A percentile compares a stretch with the other conserved stretches of the same genome.
Conservation (phyloP, 2,329 filamentous ascomycete genomes). For the Raffaelea deltoideospora region DNA sequence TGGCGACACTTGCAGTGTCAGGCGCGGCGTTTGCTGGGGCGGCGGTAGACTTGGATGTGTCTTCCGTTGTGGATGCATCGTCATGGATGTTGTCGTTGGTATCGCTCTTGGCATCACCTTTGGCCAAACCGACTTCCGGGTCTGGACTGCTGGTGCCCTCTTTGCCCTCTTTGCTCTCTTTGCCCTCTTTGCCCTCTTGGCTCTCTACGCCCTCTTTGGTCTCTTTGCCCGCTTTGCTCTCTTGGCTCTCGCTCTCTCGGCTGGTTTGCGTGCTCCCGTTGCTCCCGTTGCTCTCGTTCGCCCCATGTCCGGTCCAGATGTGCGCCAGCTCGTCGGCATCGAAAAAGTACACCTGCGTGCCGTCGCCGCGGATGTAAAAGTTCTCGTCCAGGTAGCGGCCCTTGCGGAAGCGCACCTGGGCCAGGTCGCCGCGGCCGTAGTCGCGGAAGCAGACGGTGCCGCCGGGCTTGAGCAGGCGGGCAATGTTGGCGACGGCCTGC, state of each 20-base stretch:
- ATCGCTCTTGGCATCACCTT: neutral
- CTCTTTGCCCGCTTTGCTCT: slow-evolving; percentile 1
- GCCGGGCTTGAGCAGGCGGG: slow-evolving; percentile 72
- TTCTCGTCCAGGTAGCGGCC: slow-evolving; percentile 89
- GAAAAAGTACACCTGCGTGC: slow-evolving; percentile 95
- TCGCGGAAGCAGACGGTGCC: slow-evolving; percentile 92
- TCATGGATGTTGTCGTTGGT: neutral
- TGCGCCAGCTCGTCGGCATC: slow-evolving; percentile 65
- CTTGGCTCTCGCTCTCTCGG: slow-evolving; percentile 18
- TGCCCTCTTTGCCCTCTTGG: slow-evolving; percentile 2
- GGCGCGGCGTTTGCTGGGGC: neutral
- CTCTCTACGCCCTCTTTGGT: slow-evolving; percentile 10
- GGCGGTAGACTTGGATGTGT: no score
- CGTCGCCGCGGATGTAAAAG: slow-evolving; percentile 91
- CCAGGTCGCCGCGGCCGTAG: slow-evolving; percentile 88
- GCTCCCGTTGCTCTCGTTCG: neutral
- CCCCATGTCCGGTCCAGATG: slow-evolving; percentile 48
- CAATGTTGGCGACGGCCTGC: slow-evolving; percentile 66
- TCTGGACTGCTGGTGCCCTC: slow-evolving; percentile 10
- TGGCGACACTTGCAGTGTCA: neutral
- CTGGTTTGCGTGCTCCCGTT: slow-evolving; percentile 13
- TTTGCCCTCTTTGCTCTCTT: slow-evolving; percentile 6
- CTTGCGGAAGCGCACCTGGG: slow-evolving; percentile 95
- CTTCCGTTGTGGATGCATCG: no score
- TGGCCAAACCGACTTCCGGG: no score